phyloP scores from a whole-genome alignment of 2,329 filamentous ascomycete species.

The Coniochaeta sp. region DNA sequence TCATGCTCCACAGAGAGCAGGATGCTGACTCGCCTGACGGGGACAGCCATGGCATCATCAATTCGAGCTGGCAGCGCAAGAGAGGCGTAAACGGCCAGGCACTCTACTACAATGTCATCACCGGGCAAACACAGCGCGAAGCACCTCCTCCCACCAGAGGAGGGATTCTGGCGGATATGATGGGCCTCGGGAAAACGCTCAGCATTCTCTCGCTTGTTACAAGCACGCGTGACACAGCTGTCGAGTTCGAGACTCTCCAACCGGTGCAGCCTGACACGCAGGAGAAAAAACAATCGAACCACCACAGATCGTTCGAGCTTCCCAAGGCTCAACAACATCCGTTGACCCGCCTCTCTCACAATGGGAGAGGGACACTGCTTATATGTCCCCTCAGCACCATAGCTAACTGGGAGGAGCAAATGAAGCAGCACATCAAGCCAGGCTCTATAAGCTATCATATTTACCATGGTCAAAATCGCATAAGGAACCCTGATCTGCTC shows the following conservation, averaged over 20 bases:
- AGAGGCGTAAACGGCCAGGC: conserved; percentile 41
- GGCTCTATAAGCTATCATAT: conserved; percentile 65
- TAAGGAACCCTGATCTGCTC: conserved; percentile 60
- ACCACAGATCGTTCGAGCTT: conserved; percentile 25
- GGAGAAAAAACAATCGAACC: conserved; percentile 22
- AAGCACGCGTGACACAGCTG: conserved; percentile 55
- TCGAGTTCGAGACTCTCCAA: conserved; percentile 48
- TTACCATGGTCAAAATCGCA: conserved; percentile 77
- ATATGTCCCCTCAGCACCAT: conserved; percentile 87
- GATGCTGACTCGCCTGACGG: conserved; percentile 49
- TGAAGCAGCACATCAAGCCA: conserved; percentile 68
- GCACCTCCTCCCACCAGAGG: conserved; percentile 62
- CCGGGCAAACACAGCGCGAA: conserved; percentile 53
- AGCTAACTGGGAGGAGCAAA: conserved; percentile 91
- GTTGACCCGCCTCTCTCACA: conserved; percentile 49
- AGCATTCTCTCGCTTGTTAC: conserved; percentile 76
- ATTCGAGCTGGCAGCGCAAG: conserved; percentile 70
- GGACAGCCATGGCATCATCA: conserved; percentile 48
- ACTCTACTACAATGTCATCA: conserved; percentile 79
- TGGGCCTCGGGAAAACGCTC: conserved; percentile 82
- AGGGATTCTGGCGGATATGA: conserved; percentile 77
- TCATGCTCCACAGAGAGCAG: conserved; percentile 75
- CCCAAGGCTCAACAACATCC: conserved; percentile 35
- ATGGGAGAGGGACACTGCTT: conserved; percentile 74
- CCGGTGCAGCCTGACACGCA: conserved; percentile 42